A percentile compares a stretch with the other conserved stretches of the same genome.
phyloP scores from a whole-genome alignment of 2,329 filamentous ascomycete genomes.

The Hypoxylon sp. region DNA sequence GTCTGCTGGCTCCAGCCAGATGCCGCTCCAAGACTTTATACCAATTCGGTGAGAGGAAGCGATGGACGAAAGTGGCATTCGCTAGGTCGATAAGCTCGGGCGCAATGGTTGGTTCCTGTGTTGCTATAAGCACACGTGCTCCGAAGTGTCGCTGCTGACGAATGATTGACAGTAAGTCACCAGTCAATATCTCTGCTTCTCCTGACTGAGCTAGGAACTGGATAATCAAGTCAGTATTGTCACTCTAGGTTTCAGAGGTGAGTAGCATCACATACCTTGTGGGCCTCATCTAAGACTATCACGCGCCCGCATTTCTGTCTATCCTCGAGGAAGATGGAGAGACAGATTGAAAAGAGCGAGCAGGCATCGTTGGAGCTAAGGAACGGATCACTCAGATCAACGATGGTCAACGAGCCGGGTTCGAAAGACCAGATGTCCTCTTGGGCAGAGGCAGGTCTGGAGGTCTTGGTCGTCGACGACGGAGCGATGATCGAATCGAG shows the following conservation, averaged over 20 bases:
- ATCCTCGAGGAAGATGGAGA: conserved; percentile 58
- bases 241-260: not conserved
- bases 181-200: conserved; percentile 27
- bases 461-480: conserved; percentile 18
- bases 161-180: conserved; percentile 33
- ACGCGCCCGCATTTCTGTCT: conserved; percentile 53
- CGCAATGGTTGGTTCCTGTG: conserved; percentile 38
- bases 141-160: conserved; percentile 36
- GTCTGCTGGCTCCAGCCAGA: conserved; percentile 26
- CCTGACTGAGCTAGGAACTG: conserved; percentile 32
- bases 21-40: conserved; percentile 32
- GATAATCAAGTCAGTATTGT: not conserved
- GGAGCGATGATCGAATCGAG: conserved; percentile 60
- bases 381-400: conserved; percentile 65
- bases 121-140: conserved; percentile 36
- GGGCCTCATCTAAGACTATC: conserved; percentile 65
- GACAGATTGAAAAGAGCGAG: conserved; percentile 62
- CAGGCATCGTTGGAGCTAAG: conserved; percentile 61
- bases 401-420: conserved; percentile 60
- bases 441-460: conserved; percentile 9
- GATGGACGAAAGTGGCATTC: conserved; percentile 39
- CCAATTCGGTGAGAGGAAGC: conserved; percentile 37
- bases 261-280: conserved; percentile 54
- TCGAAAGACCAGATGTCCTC: conserved; percentile 40
- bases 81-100: conserved; percentile 35